Base-by-base conservation (phyloP, 495 filamentous ascomycete genomes). In the Venustampulla echinocandica region DNA sequence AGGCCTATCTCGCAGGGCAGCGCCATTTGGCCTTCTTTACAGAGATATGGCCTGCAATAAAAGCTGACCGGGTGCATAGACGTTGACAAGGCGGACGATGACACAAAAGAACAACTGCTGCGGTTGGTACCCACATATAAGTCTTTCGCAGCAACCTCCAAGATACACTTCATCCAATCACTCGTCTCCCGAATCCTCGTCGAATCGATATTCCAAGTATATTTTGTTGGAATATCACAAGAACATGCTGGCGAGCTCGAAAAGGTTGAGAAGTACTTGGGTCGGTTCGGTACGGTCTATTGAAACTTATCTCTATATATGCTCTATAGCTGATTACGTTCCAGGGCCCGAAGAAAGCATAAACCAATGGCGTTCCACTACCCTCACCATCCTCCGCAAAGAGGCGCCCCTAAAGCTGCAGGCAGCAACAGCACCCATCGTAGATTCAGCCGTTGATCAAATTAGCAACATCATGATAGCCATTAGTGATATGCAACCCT, bases 291-390 rank as follows among this genome's bases (percentile, higher is more conserved):
- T 77, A 61, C 53, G 69, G 47, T 39, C 18, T 22, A 17, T 50
- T 15, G n/a, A 10, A 19, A 23, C 10, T 15, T 33, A 3, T 10
- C 27, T 33, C 13, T 1, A 19, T 43, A 25, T 35, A 7, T 6
- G 33, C 4, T 35, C 13, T 6, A 15, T 4, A 14, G n/a, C 33
- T 18, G 21, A 40, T 33, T 14, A 41, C 5, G 11, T 20, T 13
- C 13, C 56, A 67, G 65, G 66, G 18, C 64, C 70, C 10, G 53
- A 59, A 14, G 75, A 73, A 40, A 60, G 65, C 22, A 58, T 72
- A n/a, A 75, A 73, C 61, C 65, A 72, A 56, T 77, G 74, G 74
- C 67, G 75, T 24, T 69, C 73, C 7, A 58, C 64, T 40, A 77
- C 73, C 5, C 66, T 77, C 10, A 59, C 67, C 5, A 64, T 76